These are phyloP conservation scores for Psilocybe tampanensis DNA, from an alignment of 768 basidiomycete species.

Conservation along the genomic window DNA sequence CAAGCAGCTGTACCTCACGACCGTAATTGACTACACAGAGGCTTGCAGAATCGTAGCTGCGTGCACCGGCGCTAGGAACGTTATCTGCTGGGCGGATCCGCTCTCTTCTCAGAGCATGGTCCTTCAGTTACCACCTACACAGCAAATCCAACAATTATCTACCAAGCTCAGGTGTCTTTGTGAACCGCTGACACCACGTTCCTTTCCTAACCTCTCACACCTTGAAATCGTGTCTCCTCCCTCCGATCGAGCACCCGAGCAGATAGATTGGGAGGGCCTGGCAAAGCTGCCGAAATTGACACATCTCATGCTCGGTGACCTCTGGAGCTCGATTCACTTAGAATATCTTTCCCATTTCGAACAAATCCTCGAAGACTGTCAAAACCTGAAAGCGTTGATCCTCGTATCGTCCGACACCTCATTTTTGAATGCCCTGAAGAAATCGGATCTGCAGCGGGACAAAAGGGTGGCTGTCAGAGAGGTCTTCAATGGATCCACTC, in stretches of 20 bases:
- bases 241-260: not conserved
- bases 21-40: constrained; percentile 18
- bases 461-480: constrained; percentile 27
- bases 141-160: constrained; percentile 21
- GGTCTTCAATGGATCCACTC: constrained; percentile 24
- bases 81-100: constrained; percentile 30
- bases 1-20: constrained; percentile 29
- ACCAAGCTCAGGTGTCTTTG: constrained; percentile 23
- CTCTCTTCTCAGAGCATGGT: constrained; percentile 5
- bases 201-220: constrained; percentile 28
- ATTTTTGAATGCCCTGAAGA: constrained; percentile 19
- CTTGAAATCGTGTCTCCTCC: constrained; percentile 32
- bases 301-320: constrained; percentile 32
- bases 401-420: constrained; percentile 24
- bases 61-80: constrained; percentile 25
- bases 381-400: constrained; percentile 24
- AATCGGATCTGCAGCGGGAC: constrained; percentile 21
- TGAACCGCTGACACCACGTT: constrained; percentile 3
- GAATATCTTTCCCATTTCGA: constrained; percentile 22
- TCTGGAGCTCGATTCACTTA: constrained; percentile 16
- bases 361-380: constrained; percentile 17
- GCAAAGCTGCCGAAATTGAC: constrained; percentile 29
- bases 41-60: constrained; percentile 25
- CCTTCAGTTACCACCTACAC: constrained; percentile 6
- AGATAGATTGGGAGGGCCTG: constrained; percentile 30